Evolutionary conservation across 768 basidiomycete genomes (phyloP).

Genomic region (Serendipita vermifera): DNA sequence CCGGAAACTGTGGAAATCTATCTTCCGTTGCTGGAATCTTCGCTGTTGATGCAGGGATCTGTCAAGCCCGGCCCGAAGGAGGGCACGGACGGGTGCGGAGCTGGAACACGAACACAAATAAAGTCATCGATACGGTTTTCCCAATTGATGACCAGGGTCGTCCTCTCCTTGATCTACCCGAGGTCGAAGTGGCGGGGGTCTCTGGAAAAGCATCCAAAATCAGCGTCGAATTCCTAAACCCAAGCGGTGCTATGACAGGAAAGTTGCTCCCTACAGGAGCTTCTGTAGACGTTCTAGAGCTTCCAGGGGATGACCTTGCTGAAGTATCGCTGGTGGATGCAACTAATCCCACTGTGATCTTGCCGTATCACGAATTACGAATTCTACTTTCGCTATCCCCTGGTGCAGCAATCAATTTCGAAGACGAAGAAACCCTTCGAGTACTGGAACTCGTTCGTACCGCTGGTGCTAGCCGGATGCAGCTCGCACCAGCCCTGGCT

Average conservation of each 20-base stretch:
- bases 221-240: slow-evolving; percentile 49
- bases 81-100: slow-evolving; percentile 35
- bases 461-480: slow-evolving; percentile 45
- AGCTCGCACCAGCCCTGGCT: slow-evolving; percentile 51
- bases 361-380: slow-evolving; percentile 33
- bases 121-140: slow-evolving; percentile 56
- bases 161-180: slow-evolving; percentile 34
- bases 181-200: slow-evolving; percentile 54
- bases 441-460: slow-evolving; percentile 43
- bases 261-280: slow-evolving; percentile 51
- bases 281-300: slow-evolving; percentile 32
- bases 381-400: slow-evolving; percentile 23
- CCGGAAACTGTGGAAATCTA: slow-evolving; percentile 47
- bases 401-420: slow-evolving; percentile 17
- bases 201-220: slow-evolving; percentile 53
- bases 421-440: slow-evolving; percentile 15
- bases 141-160: slow-evolving; percentile 29
- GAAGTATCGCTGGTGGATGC: slow-evolving; percentile 52
- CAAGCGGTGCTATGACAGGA: slow-evolving; percentile 58
- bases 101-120: slow-evolving; percentile 62
- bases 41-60: slow-evolving; percentile 53
- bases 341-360: slow-evolving; percentile 62
- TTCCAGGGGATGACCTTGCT: slow-evolving; percentile 19
- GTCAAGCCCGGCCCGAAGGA: slow-evolving; percentile 19
- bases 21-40: slow-evolving; percentile 50